Evolutionary conservation across 108 stramenopile genomes (phyloP).

Genomic region (Conticribra guillardii): DNA sequence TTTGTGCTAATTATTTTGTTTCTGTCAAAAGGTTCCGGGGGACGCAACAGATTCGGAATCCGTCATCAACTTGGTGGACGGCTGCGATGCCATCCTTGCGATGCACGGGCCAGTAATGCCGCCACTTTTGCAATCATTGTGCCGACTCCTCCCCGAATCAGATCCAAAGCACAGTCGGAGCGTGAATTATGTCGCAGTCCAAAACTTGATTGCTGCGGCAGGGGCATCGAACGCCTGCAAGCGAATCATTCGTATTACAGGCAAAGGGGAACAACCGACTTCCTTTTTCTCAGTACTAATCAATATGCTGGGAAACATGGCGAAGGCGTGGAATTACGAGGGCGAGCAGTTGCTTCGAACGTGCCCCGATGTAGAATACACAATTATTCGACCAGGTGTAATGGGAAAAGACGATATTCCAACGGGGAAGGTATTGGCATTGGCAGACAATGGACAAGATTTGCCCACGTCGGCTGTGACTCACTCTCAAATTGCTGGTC

Average conservation of each 20-base stretch:
- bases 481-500: slow-evolving; percentile 60
- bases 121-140: slow-evolving; percentile 39
- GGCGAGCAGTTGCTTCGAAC: slow-evolving; percentile 69
- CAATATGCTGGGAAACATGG: slow-evolving; percentile 74
- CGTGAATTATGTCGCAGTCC: slow-evolving; percentile 72
- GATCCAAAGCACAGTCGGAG: slow-evolving; percentile 64
- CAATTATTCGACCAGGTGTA: slow-evolving; percentile 75
- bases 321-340: slow-evolving; percentile 87
- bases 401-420: slow-evolving; percentile 47
- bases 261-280: slow-evolving; percentile 74
- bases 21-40: too few species aligned
- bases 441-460: slow-evolving; percentile 73
- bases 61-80: slow-evolving; percentile 50
- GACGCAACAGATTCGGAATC: slow-evolving; percentile 45
- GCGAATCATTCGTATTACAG: slow-evolving; percentile 76
- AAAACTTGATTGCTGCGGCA: slow-evolving; percentile 58
- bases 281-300: slow-evolving; percentile 66
- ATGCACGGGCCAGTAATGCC: slow-evolving; percentile 49
- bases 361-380: slow-evolving; percentile 59
- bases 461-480: slow-evolving; percentile 59
- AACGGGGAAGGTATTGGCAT: slow-evolving; percentile 34
- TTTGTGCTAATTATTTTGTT: too few species aligned
- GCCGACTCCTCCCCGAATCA: slow-evolving; percentile 38
- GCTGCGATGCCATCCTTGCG: slow-evolving; percentile 57
- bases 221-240: slow-evolving; percentile 36